These are phyloP conservation scores for Pueraria montana DNA, from an alignment of 306 rosid genomes.

Conservation along the genomic window DNA sequence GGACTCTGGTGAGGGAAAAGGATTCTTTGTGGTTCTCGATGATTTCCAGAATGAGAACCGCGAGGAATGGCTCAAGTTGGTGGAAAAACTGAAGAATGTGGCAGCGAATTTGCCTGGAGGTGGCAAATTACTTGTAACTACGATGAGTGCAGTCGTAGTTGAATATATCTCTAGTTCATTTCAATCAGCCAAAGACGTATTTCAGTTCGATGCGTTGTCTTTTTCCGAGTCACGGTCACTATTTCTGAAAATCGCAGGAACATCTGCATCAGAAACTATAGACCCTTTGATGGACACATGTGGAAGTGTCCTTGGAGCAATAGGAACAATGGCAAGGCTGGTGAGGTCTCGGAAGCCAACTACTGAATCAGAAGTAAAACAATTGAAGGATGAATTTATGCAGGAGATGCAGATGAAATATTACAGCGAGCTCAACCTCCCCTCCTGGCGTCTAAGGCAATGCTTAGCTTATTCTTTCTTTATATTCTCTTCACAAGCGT, in stretches of 20 bases:
- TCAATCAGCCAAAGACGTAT: no score
- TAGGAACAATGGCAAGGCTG: not conserved
- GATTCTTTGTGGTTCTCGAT: not conserved
- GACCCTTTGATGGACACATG: no score
- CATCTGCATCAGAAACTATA: no score
- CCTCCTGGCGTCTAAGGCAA: no score
- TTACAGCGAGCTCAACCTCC: no score
- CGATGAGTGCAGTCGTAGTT: not conserved
- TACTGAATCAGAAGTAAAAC: not conserved
- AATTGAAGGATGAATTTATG: not conserved
- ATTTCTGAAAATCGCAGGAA: not conserved
- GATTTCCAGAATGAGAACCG: not conserved
- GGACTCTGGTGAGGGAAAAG: no score
- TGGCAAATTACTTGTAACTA: not conserved
- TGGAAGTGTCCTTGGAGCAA: no score
- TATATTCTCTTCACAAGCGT: no score
- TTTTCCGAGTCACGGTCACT: not conserved
- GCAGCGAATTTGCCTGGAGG: not conserved
- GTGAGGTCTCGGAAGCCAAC: not conserved
- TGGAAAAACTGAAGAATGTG: no score
- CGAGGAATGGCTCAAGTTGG: not conserved
- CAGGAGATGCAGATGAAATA: not conserved
- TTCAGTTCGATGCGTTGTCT: no score
- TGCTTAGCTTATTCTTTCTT: no score
- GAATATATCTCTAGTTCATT: not conserved